These are phyloP conservation scores for Ceratobasidium sp. DNA, from an alignment of 1,284 basidiomycete species.

Conservation along the genomic window DNA sequence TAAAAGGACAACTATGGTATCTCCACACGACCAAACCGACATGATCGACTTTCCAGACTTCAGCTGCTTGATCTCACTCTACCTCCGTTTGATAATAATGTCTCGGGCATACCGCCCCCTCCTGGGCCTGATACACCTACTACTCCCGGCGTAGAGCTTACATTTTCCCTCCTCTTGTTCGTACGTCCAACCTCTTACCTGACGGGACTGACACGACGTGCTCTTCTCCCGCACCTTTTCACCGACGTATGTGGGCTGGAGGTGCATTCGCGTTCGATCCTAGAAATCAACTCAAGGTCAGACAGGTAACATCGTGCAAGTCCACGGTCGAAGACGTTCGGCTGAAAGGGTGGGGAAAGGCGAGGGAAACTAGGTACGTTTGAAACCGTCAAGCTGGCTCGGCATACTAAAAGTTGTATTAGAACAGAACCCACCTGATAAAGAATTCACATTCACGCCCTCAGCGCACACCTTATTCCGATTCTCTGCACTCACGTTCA, in stretches of 20 bases:
- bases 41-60: slow-evolving; percentile 30
- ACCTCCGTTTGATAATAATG: slow-evolving; percentile 9
- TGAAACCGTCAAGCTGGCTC: neutral
- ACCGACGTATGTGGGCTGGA: slow-evolving; percentile 86
- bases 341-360: slow-evolving; percentile 73
- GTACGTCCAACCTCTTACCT: slow-evolving; percentile 68
- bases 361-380: slow-evolving; percentile 58
- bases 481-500: slow-evolving; percentile 86
- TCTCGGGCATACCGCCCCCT: neutral
- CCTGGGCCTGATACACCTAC: slow-evolving; percentile 6
- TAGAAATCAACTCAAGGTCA: slow-evolving; percentile 66
- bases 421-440: slow-evolving; percentile 59
- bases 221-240: slow-evolving; percentile 79
- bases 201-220: slow-evolving; percentile 82
- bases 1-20: slow-evolving; percentile 2
- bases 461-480: slow-evolving; percentile 81
- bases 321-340: slow-evolving; percentile 69
- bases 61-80: slow-evolving; percentile 37
- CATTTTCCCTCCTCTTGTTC: slow-evolving; percentile 78
- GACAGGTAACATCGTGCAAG: slow-evolving; percentile 65
- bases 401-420: neutral
- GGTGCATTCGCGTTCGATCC: slow-evolving; percentile 77
- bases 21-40: slow-evolving; percentile 27
- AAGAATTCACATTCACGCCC: slow-evolving; percentile 73
- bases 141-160: slow-evolving; percentile 62